Conservation (phyloP, 2,329 filamentous ascomycete genomes). For the Phoma herbarum region DNA sequence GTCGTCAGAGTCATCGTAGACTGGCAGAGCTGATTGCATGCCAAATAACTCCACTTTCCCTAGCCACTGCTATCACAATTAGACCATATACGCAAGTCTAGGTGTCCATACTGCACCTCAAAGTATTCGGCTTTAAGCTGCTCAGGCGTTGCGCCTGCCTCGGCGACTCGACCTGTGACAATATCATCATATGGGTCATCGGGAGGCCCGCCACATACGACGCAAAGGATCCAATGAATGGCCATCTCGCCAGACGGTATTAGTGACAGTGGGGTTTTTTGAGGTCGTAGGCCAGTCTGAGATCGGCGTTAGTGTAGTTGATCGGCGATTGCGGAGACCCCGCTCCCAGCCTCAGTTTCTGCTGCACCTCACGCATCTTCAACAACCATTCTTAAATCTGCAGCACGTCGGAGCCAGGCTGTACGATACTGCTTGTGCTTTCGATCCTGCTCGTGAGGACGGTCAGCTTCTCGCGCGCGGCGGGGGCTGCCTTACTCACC, state of each 20-base stretch:
- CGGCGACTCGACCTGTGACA: not conserved
- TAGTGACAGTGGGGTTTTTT: not conserved
- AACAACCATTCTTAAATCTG: too few species aligned
- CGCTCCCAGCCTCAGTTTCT: not conserved
- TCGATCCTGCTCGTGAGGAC: too few species aligned
- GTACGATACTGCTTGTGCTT: too few species aligned
- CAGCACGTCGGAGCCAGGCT: too few species aligned
- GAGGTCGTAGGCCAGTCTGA: not conserved
- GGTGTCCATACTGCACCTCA: not conserved
- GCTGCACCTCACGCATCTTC: not conserved
- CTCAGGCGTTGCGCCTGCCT: not conserved
- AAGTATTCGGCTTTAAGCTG: not conserved
- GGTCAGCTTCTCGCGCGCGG: too few species aligned
- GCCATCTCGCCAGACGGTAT: not conserved
- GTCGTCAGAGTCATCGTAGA: not conserved
- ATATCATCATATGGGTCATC: not conserved
- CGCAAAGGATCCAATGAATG: not conserved
- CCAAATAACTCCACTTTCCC: not conserved
- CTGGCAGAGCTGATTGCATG: not conserved
- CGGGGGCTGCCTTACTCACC: too few species aligned
- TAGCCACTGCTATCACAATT: not conserved
- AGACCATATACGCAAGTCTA: not conserved
- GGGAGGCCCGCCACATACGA: not conserved
- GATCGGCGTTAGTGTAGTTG: not conserved
- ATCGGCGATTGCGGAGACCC: not conserved